phyloP scores from a whole-genome alignment of 345 rosid species.

The Hibiscus tridactylites region DNA sequence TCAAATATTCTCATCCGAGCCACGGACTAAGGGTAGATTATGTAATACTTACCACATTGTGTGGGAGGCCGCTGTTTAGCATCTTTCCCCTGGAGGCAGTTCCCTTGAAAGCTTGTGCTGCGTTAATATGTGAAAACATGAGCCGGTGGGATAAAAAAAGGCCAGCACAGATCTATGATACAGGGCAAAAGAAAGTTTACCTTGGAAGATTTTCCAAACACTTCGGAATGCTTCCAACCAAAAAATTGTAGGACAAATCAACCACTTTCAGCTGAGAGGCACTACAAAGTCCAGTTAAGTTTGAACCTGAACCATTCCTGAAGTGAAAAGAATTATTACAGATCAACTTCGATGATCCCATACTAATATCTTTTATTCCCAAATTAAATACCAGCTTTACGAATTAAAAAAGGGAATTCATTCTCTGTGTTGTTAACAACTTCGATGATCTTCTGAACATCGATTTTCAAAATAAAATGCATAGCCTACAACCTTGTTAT shows the following conservation, averaged over 20 bases:
- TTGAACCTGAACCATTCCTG: conserved; percentile 60
- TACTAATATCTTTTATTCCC: background rate
- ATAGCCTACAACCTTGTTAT: background rate
- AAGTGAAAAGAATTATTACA: conserved; percentile 10
- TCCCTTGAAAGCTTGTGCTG: conserved; percentile 89
- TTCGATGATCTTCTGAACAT: background rate
- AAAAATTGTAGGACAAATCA: conserved; percentile 84
- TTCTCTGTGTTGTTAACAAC: background rate
- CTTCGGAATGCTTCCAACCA: conserved; percentile 75
- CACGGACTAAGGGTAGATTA: background rate
- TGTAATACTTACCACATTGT: conserved; percentile 53
- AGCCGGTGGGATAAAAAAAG: background rate
- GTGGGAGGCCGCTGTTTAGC: conserved; percentile 55
- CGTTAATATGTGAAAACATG: conserved; percentile 1
- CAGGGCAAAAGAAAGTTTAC: conserved; percentile 27
- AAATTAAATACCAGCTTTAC: too few relatives aligned
- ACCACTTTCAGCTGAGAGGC: conserved; percentile 60
- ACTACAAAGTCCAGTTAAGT: conserved; percentile 59
- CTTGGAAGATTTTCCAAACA: conserved; percentile 73
- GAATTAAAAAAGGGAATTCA: background rate
- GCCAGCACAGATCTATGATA: background rate
- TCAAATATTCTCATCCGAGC: background rate
- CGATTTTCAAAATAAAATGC: background rate
- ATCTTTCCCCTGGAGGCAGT: conserved; percentile 62
- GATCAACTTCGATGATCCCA: background rate